phyloP scores from a whole-genome alignment of 73 alveolate species.

The Blepharisma japonicum region DNA sequence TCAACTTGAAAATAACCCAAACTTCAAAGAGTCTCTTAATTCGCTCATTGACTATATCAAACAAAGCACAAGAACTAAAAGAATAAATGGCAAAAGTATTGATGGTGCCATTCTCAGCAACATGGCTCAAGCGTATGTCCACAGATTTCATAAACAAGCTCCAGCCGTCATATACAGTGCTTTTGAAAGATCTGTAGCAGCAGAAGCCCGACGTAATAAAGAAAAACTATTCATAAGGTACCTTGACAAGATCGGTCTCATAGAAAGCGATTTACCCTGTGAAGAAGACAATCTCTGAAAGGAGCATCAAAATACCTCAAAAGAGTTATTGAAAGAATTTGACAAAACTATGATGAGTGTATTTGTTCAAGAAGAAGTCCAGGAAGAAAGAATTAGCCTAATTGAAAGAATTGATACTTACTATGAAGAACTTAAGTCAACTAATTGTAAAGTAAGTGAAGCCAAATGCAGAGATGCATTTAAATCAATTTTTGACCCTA shows the following conservation, averaged over 20 bases:
- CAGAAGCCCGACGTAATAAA: conserved; percentile 26
- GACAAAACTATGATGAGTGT: not conserved
- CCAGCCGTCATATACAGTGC: conserved; percentile 19
- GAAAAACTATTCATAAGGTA: not conserved
- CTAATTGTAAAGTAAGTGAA: not conserved
- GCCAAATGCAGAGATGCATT: not conserved
- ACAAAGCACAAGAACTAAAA: not conserved
- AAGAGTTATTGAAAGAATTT: not conserved
- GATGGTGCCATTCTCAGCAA: not conserved
- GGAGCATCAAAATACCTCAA: not conserved
- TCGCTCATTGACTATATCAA: not conserved
- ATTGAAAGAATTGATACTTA: conserved; percentile 11
- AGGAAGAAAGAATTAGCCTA: not conserved
- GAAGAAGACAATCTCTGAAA: conserved; percentile 13
- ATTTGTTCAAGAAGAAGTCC: not conserved
- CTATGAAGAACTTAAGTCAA: conserved; percentile 18
- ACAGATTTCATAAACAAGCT: not conserved
- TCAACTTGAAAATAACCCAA: not conserved
- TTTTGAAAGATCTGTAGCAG: conserved; percentile 7
- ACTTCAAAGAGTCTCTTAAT: not conserved
- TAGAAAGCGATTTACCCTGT: conserved; percentile 3
- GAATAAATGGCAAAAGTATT: not conserved
- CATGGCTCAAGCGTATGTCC: conserved; percentile 25
- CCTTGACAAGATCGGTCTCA: not conserved
- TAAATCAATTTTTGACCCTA: not conserved